A percentile compares a stretch with the other conserved stretches of the same genome.
phyloP scores from a whole-genome alignment of 2,329 filamentous ascomycete genomes.

The Microdochium paspali region DNA sequence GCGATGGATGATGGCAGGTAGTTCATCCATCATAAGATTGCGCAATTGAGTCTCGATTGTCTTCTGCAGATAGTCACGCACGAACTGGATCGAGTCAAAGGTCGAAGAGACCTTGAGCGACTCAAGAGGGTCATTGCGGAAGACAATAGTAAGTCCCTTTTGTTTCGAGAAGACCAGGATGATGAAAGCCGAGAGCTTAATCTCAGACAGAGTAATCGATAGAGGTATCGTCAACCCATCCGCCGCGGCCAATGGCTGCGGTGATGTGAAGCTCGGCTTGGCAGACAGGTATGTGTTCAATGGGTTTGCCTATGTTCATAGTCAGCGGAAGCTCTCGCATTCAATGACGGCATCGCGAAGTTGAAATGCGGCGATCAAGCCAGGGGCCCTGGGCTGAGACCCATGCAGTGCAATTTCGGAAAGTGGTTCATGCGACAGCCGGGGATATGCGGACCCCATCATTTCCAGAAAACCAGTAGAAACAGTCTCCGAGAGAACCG shows the following conservation, averaged over 20 bases:
- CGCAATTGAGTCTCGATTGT: constrained; percentile 92
- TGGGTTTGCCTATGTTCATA: constrained; percentile 66
- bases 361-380: constrained; percentile 14
- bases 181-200: constrained; percentile 92
- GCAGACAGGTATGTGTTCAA: constrained; percentile 91
- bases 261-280: constrained; percentile 86
- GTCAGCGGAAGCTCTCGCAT: constrained; percentile 35
- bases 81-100: constrained; percentile 97
- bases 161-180: constrained; percentile 96
- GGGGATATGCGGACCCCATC: background rate
- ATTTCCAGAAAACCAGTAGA: background rate
- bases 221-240: constrained; percentile 94
- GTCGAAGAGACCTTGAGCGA: constrained; percentile 97
- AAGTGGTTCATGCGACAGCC: background rate
- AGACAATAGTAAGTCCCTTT: constrained; percentile 93
- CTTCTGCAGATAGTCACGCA: constrained; percentile 90
- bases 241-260: constrained; percentile 81
- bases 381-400: constrained; percentile 14
- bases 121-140: constrained; percentile 95
- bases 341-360: constrained; percentile 11
- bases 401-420: constrained; percentile 17
- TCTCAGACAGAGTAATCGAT: constrained; percentile 91
- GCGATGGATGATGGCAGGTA: constrained; percentile 92
- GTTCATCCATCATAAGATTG: constrained; percentile 93
- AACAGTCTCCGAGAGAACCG: background rate